Evolutionary conservation across 768 basidiomycete species (phyloP), one percentile per base, ranked within the genome.

Genomic region (Leccinum subtestaceum): DNA sequence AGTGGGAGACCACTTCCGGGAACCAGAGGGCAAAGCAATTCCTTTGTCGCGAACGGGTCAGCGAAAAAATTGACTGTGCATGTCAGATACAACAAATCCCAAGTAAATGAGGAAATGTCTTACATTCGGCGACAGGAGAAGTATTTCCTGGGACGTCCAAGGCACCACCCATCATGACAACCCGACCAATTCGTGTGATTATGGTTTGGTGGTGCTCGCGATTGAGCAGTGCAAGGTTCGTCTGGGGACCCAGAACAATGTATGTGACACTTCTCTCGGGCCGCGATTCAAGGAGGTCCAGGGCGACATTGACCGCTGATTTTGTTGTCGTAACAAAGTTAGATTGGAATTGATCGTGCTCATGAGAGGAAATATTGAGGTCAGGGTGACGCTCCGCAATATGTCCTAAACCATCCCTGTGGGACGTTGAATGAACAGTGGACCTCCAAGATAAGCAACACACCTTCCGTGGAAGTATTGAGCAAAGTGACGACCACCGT

Each of bases 161-260:
- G 2, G 93, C 89, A 13, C 93, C 95, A n/a, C 95, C 95, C 93
- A 98, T 96, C 70, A 86, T 87, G 21, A 95, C 75, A 8, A 98
- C 76, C n/a, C 86, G 81, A 5, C 86, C 91, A 29, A 93, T 81
- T 46, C 83, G 82, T 12, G 80, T 72, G 8, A 74, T 73, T 31
- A 94, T 76, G 11, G 80, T 74, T 36, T 76, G 68, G 10, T 81
- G 78, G 63, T 91, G 80, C 46, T 76, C 65, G 7, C 79, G 80
- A 70, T 91, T 75, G 59, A 90, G 77, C 34, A 77, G 74, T 1
- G 92, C 91, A 32, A 98, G 78, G 65, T 89, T 93, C 11, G 93
- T 95, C 55, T 91, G 79, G 46, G 90, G 88, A 1, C 89, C 90
- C 7, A 93, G 78, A 8, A 80, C 84, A 59, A 93, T 78, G 63